A percentile compares a stretch with the other conserved stretches of the same genome.
Conservation (phyloP, 208 protist species). For the Acanthamoeba royreba region DNA sequence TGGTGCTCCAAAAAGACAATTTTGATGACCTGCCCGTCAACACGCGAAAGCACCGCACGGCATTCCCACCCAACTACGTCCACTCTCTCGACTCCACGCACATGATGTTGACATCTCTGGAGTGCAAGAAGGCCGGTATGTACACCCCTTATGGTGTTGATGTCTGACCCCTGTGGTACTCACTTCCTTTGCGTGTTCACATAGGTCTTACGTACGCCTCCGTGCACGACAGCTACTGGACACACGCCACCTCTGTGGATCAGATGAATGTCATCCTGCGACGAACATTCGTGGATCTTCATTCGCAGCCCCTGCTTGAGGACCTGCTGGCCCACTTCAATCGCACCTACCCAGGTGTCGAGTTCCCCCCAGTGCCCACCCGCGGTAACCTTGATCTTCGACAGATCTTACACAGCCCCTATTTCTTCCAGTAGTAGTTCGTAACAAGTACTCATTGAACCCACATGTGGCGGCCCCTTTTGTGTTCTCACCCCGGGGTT, state of each 20-base stretch:
- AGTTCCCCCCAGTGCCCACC: constrained; percentile 62
- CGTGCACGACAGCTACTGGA: constrained; percentile 98
- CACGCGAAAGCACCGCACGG: constrained; percentile 73
- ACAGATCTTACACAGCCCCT: constrained; percentile 55
- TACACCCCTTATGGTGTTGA: neutral
- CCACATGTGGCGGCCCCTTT: too few species aligned
- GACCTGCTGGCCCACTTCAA: constrained; percentile 59
- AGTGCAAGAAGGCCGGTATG: constrained; percentile 83
- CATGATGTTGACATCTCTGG: constrained; percentile 94
- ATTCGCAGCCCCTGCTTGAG: constrained; percentile 79
- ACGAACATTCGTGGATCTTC: constrained; percentile 95
- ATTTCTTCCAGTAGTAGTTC: constrained; percentile 73
- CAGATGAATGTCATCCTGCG: constrained; percentile 90
- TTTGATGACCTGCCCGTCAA: constrained; percentile 46
- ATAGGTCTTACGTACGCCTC: constrained; percentile 85
- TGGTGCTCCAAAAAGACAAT: constrained; percentile 9
- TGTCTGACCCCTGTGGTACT: neutral
- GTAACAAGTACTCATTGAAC: too few species aligned
- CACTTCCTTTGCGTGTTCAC: constrained; percentile 48
- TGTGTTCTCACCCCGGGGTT: too few species aligned
- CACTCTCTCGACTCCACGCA: constrained; percentile 98
- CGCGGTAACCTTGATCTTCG: constrained; percentile 61
- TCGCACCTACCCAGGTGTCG: constrained; percentile 47
- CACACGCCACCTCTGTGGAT: constrained; percentile 92
- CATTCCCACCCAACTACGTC: constrained; percentile 98